Conservation (phyloP, 768 basidiomycete species). For the Amylocystis lapponica region DNA sequence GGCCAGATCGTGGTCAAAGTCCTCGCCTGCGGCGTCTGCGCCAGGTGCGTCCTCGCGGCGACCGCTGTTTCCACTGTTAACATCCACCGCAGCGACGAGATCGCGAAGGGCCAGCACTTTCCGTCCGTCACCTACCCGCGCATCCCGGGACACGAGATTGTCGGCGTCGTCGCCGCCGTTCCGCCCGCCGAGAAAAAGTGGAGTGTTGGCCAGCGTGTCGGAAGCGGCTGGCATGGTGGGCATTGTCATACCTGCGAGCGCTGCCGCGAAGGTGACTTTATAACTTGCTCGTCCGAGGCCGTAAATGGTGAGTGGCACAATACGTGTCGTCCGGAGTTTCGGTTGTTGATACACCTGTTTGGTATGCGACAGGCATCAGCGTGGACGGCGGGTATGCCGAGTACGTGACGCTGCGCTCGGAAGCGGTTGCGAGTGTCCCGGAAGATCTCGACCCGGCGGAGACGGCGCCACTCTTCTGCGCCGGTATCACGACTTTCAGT, state of each 20-base stretch:
- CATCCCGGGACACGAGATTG: slow-evolving; percentile 24
- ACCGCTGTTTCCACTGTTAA: not conserved
- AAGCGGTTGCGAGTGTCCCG: slow-evolving; percentile 20
- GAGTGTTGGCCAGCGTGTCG: slow-evolving; percentile 26
- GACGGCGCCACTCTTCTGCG: slow-evolving; percentile 28
- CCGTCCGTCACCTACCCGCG: slow-evolving; percentile 9
- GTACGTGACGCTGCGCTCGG: slow-evolving; percentile 19
- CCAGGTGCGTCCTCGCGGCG: slow-evolving; percentile 10
- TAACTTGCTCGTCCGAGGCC: slow-evolving; percentile 19
- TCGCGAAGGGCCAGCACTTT: slow-evolving; percentile 2
- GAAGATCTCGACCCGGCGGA: slow-evolving; percentile 21
- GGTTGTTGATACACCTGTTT: not conserved
- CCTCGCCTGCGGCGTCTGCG: slow-evolving; percentile 23
- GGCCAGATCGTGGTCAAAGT: slow-evolving; percentile 21
- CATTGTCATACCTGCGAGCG: slow-evolving; percentile 19
- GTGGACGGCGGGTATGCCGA: slow-evolving; percentile 25
- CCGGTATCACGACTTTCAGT: slow-evolving; percentile 36
- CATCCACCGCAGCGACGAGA: slow-evolving; percentile 4
- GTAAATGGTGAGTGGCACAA: slow-evolving; percentile 10
- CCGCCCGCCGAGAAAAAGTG: slow-evolving; percentile 14
- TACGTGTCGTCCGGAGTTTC: not conserved
- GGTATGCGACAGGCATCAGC: slow-evolving; percentile 17
- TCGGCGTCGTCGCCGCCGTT: slow-evolving; percentile 21
- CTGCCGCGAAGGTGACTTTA: slow-evolving; percentile 21
- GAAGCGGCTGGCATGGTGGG: slow-evolving; percentile 25